Conservation (phyloP, 768 basidiomycete genomes). For the Goffeauzyma gilvescens region DNA sequence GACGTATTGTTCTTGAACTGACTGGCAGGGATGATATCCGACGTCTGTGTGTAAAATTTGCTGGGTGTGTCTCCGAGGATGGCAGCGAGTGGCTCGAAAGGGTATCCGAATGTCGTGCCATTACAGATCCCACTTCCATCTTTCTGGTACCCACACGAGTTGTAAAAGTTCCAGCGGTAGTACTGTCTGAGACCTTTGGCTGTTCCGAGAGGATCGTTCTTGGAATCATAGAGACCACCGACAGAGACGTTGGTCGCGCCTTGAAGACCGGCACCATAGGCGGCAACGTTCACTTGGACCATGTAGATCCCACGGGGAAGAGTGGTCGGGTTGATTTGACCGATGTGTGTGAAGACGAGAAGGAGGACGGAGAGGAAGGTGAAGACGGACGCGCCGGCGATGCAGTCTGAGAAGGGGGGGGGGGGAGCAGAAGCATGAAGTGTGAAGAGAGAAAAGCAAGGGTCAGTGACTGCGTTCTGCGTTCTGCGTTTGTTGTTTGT, state of each 20-base stretch:
- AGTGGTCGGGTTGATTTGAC: conserved; percentile 18
- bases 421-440: too few species aligned
- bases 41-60: conserved; percentile 14
- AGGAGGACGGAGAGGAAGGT: conserved; percentile 20
- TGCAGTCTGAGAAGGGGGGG: conserved; percentile 15
- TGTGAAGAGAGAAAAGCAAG: not conserved
- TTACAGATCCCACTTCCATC: conserved; percentile 25
- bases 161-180: conserved; percentile 29
- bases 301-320: conserved; percentile 13
- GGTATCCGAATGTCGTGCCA: conserved; percentile 21
- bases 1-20: conserved; percentile 18
- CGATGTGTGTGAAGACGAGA: conserved; percentile 25
- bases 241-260: conserved; percentile 15
- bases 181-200: conserved; percentile 20
- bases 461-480: too few species aligned
- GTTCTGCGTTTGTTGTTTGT: too few species aligned
- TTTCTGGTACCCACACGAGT: conserved; percentile 25
- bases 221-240: conserved; percentile 20
- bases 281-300: conserved; percentile 23
- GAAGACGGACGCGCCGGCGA: conserved; percentile 25
- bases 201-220: conserved; percentile 18
- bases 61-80: conserved; percentile 21
- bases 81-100: conserved; percentile 18
- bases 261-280: conserved; percentile 12
- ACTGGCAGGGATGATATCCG: conserved; percentile 16